Evolutionary conservation across 2,329 filamentous ascomycete species (phyloP).

Genomic region (Raffaelea albimanens): DNA sequence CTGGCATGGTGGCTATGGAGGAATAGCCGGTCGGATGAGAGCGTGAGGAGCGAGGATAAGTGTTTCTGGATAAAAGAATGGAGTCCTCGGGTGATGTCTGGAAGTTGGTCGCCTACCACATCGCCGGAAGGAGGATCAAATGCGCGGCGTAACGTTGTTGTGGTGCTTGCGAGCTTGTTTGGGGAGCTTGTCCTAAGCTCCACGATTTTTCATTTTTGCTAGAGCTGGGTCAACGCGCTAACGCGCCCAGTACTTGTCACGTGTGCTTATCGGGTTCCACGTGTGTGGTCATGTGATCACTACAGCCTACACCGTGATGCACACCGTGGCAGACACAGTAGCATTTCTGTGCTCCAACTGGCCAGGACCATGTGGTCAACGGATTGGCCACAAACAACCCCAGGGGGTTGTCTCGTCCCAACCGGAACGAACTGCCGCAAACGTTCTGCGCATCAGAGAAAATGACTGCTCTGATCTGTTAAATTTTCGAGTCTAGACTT

Average conservation of each 20-base stretch:
- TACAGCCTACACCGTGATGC: too few relatives aligned
- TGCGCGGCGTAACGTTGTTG: too few relatives aligned
- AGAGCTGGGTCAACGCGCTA: background rate
- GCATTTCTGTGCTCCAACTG: background rate
- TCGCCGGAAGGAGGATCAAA: background rate
- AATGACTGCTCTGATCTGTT: too few relatives aligned
- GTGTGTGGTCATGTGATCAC: background rate
- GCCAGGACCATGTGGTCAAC: background rate
- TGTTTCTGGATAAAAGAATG: background rate
- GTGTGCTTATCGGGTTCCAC: too few relatives aligned
- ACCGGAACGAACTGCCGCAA: background rate
- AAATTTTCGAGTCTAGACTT: too few relatives aligned
- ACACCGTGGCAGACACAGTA: too few relatives aligned
- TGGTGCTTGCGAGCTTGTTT: too few relatives aligned
- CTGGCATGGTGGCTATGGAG: background rate
- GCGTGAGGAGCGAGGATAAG: background rate
- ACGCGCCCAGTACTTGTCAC: background rate
- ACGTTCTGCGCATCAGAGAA: too few relatives aligned
- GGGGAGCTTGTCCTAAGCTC: background rate
- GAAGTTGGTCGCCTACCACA: too few relatives aligned
- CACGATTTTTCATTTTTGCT: background rate
- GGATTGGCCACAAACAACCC: background rate
- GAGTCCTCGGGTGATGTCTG: too few relatives aligned
- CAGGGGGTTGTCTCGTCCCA: background rate
- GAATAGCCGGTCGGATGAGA: background rate